A percentile compares a stretch with the other conserved stretches of the same genome.
Evolutionary conservation across 2,329 filamentous ascomycete species (phyloP).

Genomic region (Plenodomus tracheiphilus): DNA sequence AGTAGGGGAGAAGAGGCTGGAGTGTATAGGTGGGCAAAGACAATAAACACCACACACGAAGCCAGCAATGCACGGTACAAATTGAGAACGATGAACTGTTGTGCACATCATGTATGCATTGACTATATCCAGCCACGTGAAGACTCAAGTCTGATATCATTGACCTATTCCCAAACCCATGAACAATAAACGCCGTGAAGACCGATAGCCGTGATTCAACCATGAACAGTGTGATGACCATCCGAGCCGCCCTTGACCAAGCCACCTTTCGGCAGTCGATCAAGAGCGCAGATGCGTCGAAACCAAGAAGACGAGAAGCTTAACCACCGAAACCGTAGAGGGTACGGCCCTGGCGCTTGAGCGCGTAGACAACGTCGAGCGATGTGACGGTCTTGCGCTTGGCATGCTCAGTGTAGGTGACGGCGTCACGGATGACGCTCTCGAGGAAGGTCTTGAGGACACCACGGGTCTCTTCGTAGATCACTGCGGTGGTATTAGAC

Average conservation of each 20-base stretch:
- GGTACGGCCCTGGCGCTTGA: constrained; percentile 69
- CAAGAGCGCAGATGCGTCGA: constrained; percentile 12
- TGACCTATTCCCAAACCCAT: constrained; percentile 29
- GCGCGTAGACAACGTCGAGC: constrained; percentile 65
- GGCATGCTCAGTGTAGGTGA: constrained; percentile 79
- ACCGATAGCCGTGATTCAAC: constrained; percentile 33
- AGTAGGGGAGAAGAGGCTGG: too few relatives aligned
- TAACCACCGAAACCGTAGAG: constrained; percentile 92
- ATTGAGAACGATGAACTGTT: neutral
- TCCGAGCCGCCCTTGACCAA: constrained; percentile 19
- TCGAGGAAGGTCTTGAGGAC: constrained; percentile 79
- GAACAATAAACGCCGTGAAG: constrained; percentile 34
- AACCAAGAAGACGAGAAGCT: constrained; percentile 39
- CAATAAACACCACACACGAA: neutral
- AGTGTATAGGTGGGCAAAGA: too few relatives aligned
- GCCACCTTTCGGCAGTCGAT: constrained; percentile 8
- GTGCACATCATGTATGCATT: constrained; percentile 27
- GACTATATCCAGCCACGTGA: constrained; percentile 28
- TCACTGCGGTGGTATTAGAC: constrained; percentile 56
- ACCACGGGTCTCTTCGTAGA: constrained; percentile 78
- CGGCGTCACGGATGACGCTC: constrained; percentile 74
- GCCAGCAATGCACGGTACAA: neutral
- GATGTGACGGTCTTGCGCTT: constrained; percentile 79
- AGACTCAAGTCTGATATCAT: constrained; percentile 26
- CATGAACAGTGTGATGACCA: constrained; percentile 29